Evolutionary conservation across 73 alveolate genomes (phyloP).

Genomic region (Stentor roeselii): DNA sequence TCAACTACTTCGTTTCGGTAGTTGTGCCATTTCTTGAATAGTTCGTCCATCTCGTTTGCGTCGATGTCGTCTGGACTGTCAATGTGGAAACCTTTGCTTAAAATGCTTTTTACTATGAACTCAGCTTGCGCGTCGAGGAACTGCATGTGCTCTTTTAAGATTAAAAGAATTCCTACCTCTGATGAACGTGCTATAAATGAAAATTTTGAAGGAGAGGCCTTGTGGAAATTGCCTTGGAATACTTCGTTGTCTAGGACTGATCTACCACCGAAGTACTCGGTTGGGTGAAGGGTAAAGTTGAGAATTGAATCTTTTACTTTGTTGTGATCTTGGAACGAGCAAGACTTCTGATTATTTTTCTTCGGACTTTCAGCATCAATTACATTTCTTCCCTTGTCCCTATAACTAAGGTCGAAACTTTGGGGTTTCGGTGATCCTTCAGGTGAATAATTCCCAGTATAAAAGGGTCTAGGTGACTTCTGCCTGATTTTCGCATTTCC

Average conservation of each 20-base stretch:
- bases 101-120: background rate
- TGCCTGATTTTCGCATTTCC: background rate
- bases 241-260: background rate
- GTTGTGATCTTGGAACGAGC: background rate
- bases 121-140: background rate
- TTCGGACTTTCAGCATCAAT: background rate
- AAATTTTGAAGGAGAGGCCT: background rate
- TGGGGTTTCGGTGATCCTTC: background rate
- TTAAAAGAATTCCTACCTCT: background rate
- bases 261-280: background rate
- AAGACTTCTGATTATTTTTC: background rate
- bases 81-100: background rate
- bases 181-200: background rate
- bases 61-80: background rate
- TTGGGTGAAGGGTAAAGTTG: background rate
- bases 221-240: background rate
- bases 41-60: background rate
- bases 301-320: background rate
- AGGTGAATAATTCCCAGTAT: background rate
- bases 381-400: too few species aligned
- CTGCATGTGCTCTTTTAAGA: background rate
- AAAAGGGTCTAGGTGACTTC: background rate
- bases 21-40: background rate
- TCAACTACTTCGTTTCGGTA: background rate
- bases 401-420: background rate